phyloP scores from a whole-genome alignment of 2,329 filamentous ascomycete species.

The Neonectria ditissima region DNA sequence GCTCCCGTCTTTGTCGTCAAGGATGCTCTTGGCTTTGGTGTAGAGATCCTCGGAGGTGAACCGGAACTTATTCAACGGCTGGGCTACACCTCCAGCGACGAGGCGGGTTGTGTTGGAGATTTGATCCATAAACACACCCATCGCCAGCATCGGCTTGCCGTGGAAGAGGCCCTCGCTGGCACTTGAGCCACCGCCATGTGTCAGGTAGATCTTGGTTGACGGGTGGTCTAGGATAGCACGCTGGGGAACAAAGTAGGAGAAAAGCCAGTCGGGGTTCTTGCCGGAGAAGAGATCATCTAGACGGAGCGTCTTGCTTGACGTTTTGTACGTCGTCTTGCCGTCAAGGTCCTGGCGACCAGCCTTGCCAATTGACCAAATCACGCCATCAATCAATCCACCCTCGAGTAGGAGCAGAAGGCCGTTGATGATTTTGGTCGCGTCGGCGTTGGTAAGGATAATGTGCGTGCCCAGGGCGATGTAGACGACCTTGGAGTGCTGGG shows the following conservation, averaged over 20 bases:
- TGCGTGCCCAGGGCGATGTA: slow-evolving; percentile 56
- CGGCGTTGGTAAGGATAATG: slow-evolving; percentile 44
- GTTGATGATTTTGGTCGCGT: slow-evolving; percentile 45
- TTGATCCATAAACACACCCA: slow-evolving; percentile 55
- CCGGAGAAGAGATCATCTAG: slow-evolving; percentile 38
- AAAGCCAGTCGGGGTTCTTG: slow-evolving; percentile 43
- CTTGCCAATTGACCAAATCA: slow-evolving; percentile 51
- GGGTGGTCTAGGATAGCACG: slow-evolving; percentile 50
- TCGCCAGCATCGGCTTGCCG: slow-evolving; percentile 48
- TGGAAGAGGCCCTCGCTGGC: slow-evolving; percentile 54
- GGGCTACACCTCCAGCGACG: slow-evolving; percentile 46
- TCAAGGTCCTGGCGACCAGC: slow-evolving; percentile 38
- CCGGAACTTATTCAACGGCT: slow-evolving; percentile 48
- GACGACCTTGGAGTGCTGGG: slow-evolving; percentile 43
- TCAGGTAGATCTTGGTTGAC: slow-evolving; percentile 49
- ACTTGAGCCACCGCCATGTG: slow-evolving; percentile 52
- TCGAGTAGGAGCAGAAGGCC: slow-evolving; percentile 41
- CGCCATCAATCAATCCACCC: slow-evolving; percentile 47
- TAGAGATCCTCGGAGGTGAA: slow-evolving; percentile 49
- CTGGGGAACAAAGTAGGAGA: slow-evolving; percentile 51
- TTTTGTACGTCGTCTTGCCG: slow-evolving; percentile 1
- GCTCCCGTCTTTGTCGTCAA: slow-evolving; percentile 43
- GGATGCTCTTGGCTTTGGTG: slow-evolving; percentile 39
- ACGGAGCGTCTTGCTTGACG: neutral
- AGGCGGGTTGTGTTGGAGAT: slow-evolving; percentile 49